Evolutionary conservation across 2,329 filamentous ascomycete genomes (phyloP).

Genomic region (Polytolypa hystricis): DNA sequence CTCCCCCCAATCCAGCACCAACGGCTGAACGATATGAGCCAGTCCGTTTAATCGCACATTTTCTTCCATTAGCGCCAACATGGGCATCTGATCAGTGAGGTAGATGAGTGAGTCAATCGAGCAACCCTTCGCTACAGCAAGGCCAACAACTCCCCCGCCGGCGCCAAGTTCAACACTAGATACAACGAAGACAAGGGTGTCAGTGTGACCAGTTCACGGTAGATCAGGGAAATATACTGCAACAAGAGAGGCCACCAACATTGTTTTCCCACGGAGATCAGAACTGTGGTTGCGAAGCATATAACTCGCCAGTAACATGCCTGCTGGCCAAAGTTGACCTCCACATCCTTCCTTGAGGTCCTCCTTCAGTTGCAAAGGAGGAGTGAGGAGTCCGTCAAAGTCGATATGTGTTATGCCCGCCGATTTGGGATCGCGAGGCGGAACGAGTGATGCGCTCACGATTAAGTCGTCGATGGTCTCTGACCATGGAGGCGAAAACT

Average conservation of each 20-base stretch:
- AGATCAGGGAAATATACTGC: not conserved
- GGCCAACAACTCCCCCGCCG: constrained; percentile 74
- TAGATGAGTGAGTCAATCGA: constrained; percentile 48
- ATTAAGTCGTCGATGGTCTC: too few species aligned
- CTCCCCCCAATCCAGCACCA: constrained; percentile 67
- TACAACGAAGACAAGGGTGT: constrained; percentile 10
- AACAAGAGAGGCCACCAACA: constrained; percentile 42
- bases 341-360: constrained; percentile 83
- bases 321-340: constrained; percentile 88
- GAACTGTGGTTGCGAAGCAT: constrained; percentile 62
- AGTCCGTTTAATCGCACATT: constrained; percentile 79
- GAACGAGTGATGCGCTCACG: constrained; percentile 47
- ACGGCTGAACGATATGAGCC: constrained; percentile 49
- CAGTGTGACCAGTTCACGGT: not conserved
- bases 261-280: constrained; percentile 54
- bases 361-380: constrained; percentile 66
- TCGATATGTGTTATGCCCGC: constrained; percentile 42
- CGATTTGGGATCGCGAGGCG: constrained; percentile 40
- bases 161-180: constrained; percentile 79
- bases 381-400: constrained; percentile 63
- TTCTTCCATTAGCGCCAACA: constrained; percentile 73
- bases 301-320: constrained; percentile 77
- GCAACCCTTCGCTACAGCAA: constrained; percentile 49
- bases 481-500: too few species aligned
- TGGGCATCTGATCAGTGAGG: constrained; percentile 78